Evolutionary conservation across 768 basidiomycete genomes (phyloP), one percentile per base, ranked within the genome.

Genomic region (Phylloporus sp.): DNA sequence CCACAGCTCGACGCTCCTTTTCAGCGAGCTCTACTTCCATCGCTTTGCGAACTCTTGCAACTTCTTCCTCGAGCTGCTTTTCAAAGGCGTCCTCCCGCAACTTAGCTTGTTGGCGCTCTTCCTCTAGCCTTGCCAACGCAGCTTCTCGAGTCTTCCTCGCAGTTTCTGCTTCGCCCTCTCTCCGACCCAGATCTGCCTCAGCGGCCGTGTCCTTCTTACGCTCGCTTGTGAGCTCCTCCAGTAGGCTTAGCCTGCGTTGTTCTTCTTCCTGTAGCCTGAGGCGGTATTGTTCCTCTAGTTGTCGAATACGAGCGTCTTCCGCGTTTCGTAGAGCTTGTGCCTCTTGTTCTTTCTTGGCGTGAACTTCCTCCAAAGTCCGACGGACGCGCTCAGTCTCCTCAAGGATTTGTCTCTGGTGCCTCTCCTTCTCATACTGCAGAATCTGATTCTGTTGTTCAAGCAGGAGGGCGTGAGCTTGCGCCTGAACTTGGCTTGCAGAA

Each of bases 231-330:
- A 68, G 59, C 38, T 66, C 57, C 10, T 60, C 59, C 26, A 66
- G 59, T 36, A 66, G 46, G 22, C 34, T 40, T 22, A 32, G 21
- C 36, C 65, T 56, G 11, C 46, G 63, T 9, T 49, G 44, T 49
- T 66, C 67, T 29, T 67, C 67, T 31, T 67, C 63, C 7, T 42
- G 61, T 23, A 66, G 49, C 29, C 24, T 60, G 45, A 57, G 52
- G 24, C 53, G 57, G n/a, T 66, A 53, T 23, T 63, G 49, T 29
- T 67, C 65, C 26, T 59, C 61, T 5, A 61, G 49, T 14, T 57
- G 44, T 36, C 35, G 63, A 32, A 61, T 44, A 26, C 61, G 63
- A 9, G 33, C 54, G 34, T 65, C 59, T 38, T 65, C 61, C 3
- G 55, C 54, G 38, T 59, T 44, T 36, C 49, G 55, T 18, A 18